Percentiles rank a stretch among this genome's conserved stretches.
Evolutionary conservation across 2,329 filamentous ascomycete species (phyloP).

Genomic region (Pseudomassariella vexata): DNA sequence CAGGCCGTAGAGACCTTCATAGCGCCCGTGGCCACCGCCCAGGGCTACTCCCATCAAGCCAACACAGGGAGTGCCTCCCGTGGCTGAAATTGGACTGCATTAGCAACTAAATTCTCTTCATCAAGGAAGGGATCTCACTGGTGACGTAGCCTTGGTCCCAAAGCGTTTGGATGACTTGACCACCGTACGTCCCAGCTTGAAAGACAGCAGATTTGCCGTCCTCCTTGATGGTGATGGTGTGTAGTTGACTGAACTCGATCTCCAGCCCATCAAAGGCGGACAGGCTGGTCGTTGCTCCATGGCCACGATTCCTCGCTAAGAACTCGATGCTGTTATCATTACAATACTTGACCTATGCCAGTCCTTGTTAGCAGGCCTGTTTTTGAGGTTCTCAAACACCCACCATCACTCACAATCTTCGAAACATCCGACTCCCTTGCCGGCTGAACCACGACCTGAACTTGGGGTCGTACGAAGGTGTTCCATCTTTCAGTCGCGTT

Average conservation of each 20-base stretch:
- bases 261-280: slow-evolving; percentile 14
- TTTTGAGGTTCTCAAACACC: too few species aligned
- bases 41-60: slow-evolving; percentile 4
- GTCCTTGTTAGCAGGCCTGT: too few species aligned
- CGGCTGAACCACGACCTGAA: slow-evolving; percentile 6
- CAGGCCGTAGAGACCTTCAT: slow-evolving; percentile 7
- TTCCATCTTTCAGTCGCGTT: slow-evolving; percentile 8
- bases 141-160: slow-evolving; percentile 10
- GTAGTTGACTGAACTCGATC: slow-evolving; percentile 13
- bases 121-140: slow-evolving; percentile 1
- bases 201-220: slow-evolving; percentile 6
- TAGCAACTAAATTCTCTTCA: too few species aligned
- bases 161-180: slow-evolving; percentile 4
- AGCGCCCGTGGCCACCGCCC: slow-evolving; percentile 7
- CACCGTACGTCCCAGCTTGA: slow-evolving; percentile 7
- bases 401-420: slow-evolving; percentile 9
- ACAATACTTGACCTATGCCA: slow-evolving; percentile 13
- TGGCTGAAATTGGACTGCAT: too few species aligned
- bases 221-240: slow-evolving; percentile 6
- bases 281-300: slow-evolving; percentile 13
- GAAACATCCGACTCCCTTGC: slow-evolving; percentile 9
- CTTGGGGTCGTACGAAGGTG: slow-evolving; percentile 3
- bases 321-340: slow-evolving; percentile 16
- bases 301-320: slow-evolving; percentile 14
- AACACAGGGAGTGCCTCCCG: slow-evolving; percentile 10